phyloP scores from a whole-genome alignment of 2,329 filamentous ascomycete genomes.

The Fusarium hainanense region DNA sequence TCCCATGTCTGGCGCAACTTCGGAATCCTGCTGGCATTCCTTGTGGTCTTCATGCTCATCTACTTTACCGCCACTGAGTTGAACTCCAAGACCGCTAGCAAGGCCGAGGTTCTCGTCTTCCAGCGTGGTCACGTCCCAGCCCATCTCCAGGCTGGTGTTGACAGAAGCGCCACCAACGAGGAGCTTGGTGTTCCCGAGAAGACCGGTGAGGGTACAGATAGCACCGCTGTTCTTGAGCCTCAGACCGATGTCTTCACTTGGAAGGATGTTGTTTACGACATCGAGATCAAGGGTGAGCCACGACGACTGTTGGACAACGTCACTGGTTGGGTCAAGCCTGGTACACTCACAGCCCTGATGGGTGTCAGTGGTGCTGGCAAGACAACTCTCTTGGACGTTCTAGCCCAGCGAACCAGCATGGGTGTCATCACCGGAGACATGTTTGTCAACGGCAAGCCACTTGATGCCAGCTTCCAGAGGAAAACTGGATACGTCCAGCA shows the following conservation, averaged over 20 bases:
- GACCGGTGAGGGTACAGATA: slow-evolving; percentile 21
- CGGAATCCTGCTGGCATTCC: slow-evolving; percentile 73
- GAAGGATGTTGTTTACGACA: slow-evolving; percentile 77
- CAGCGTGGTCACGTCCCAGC: slow-evolving; percentile 63
- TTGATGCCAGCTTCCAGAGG: slow-evolving; percentile 69
- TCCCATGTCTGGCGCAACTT: slow-evolving; percentile 74
- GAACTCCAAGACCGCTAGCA: slow-evolving; percentile 71
- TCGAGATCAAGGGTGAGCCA: slow-evolving; percentile 77
- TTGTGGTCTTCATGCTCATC: slow-evolving; percentile 70
- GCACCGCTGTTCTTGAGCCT: slow-evolving; percentile 51
- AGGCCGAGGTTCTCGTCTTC: slow-evolving; percentile 77
- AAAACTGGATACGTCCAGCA: slow-evolving; percentile 76
- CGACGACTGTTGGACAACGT: slow-evolving; percentile 82
- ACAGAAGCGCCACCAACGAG: slow-evolving; percentile 45
- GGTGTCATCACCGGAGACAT: slow-evolving; percentile 74
- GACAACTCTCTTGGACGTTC: slow-evolving; percentile 57
- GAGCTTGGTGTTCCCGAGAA: slow-evolving; percentile 47
- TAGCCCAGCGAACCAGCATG: slow-evolving; percentile 64
- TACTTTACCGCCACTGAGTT: slow-evolving; percentile 74
- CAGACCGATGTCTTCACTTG: slow-evolving; percentile 77
- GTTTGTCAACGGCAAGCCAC: slow-evolving; percentile 69
- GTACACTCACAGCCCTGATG: slow-evolving; percentile 84
- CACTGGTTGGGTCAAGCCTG: slow-evolving; percentile 89
- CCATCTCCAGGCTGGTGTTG: slow-evolving; percentile 49
- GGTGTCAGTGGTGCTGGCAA: slow-evolving; percentile 65